Evolutionary conservation across 78 protist genomes (phyloP), one percentile per base, ranked within the genome.

Genomic region (Chrysochromulina tobinii): DNA sequence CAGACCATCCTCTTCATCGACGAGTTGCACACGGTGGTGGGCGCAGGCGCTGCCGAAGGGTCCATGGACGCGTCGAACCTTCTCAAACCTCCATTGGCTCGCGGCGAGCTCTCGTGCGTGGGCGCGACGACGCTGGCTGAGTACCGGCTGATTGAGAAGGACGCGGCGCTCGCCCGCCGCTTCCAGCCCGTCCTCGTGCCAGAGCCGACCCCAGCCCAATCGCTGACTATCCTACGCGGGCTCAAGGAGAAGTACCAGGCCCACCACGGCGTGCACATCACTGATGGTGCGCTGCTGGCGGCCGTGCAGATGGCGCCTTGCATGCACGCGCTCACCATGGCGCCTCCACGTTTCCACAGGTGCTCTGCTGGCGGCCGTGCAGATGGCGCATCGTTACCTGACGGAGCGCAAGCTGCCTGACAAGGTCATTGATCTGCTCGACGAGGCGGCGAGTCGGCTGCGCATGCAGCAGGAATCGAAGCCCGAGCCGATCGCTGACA

Each of bases 81-180:
- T 18, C 94, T 99, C 90, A 99, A 99, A 93, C 99, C 99, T 59
- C 12, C 7, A 12, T 59, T 99, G 9, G 99, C 99, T 8, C 96
- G 99, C 9, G 99, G 99, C 59, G 98, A 98, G 90, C 96, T 99
- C 27, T 95, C 98, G 6, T 96, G 98, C 95, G 97, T 98, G 54
- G 99, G 99, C 51, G 99, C 99, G 5, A 99, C 99, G 5, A 99
- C 99, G 5, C 86, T 95, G 48, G 96, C 94, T 27, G 99, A 99
- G 93, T 99, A 98, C 94, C 67, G 98, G 20, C 87, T 97, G 91
- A 93, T 99, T 59, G 99, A 98, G 94, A 97, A 98, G 92, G 99
- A 99, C 92, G 95, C 98, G 50, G 99, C 99, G 21, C 96, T 99
- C 51, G 99, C 96, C 89, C 95, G 99, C 2, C 95, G 99, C 54